Base-by-base conservation (phyloP, 2,329 filamentous ascomycete species). In the Diaporthe citri region DNA sequence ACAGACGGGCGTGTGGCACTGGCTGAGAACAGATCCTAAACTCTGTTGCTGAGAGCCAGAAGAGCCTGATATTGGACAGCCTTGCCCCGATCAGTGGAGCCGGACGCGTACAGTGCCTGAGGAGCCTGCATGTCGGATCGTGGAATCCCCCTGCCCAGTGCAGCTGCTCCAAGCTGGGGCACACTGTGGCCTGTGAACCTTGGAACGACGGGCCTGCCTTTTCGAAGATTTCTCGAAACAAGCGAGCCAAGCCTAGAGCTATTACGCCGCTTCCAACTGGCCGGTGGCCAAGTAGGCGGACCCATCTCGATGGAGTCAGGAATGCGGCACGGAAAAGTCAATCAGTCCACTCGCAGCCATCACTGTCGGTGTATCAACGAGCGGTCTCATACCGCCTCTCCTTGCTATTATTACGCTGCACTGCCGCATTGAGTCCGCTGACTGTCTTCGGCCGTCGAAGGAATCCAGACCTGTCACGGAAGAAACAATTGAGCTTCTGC, bases 191-290 rank as follows among this genome's bases (percentile, higher is more conserved):
- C 67, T 28, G 28, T 64, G 59, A 72, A 72, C 57, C 73, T 60
- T 74, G 64, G 46, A 62, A 55, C 57, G 66, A 70, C 22, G 43
- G 51, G 59, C 62, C 64, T 67, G 64, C 41, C 56, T 70, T 25
- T 60, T 71, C 43, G 72, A 74, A 76, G 66, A 72, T 69, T 72
- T 74, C 72, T 74, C 67, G 75, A 74, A 72, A 66, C 59, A 76
- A 72, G 67, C 75, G 67, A 72, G 74, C 74, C 75, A 66, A 72
- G 70, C 67, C 75, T 60, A 41, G 52, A 31, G 59, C 57, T 31
- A 62, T 51, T 60, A 22, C 31, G 56, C 69, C 69, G 41, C 28
- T 41, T 55, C 20, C 71, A 34, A 73, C 20, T 70, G 48, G 57
- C 28, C 34, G 25, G 39, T 17, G 36, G 36, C 55, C 46, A 67